These are phyloP conservation scores for Lipomyces japonicus DNA, from an alignment of 805 yeast genomes.

Conservation along the genomic window DNA sequence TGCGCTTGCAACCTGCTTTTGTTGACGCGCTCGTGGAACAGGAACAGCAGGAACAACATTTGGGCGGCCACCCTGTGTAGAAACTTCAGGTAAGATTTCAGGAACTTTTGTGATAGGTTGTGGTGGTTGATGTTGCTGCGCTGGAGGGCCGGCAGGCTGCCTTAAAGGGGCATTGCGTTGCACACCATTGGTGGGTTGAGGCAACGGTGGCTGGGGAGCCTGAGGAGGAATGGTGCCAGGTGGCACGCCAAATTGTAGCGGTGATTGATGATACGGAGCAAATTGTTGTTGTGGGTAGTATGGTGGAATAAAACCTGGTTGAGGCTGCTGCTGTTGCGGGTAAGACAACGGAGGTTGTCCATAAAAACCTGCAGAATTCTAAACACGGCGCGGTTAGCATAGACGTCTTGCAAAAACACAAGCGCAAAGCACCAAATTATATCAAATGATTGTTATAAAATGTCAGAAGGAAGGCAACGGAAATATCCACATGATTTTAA, in stretches of 20 bases:
- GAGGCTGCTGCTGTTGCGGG: constrained; percentile 21
- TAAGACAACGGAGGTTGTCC: constrained; percentile 20
- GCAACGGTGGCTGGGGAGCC: constrained; percentile 6
- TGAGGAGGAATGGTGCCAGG: constrained; percentile 23
- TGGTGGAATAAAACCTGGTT: constrained; percentile 16
- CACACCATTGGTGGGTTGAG: not conserved
- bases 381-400: too few relatives aligned
- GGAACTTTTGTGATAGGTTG: constrained; percentile 3
- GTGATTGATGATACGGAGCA: not conserved
- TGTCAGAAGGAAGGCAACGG: constrained; percentile 49
- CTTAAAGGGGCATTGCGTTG: constrained; percentile 15
- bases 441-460: too few relatives aligned
- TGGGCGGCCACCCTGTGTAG: constrained; percentile 8
- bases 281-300: constrained; percentile 21
- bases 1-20: constrained; percentile 7
- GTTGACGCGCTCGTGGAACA: constrained; percentile 18
- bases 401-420: too few relatives aligned
- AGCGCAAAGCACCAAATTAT: too few relatives aligned
- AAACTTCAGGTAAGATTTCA: too few relatives aligned
- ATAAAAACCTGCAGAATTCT: too few relatives aligned
- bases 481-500: constrained; percentile 37
- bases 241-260: constrained; percentile 6
- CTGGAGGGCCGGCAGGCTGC: constrained; percentile 23
- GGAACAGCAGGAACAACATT: constrained; percentile 26
- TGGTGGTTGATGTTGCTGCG: not conserved